Base-by-base conservation (phyloP, 495 filamentous ascomycete species). In the Xeromyces bisporus region DNA sequence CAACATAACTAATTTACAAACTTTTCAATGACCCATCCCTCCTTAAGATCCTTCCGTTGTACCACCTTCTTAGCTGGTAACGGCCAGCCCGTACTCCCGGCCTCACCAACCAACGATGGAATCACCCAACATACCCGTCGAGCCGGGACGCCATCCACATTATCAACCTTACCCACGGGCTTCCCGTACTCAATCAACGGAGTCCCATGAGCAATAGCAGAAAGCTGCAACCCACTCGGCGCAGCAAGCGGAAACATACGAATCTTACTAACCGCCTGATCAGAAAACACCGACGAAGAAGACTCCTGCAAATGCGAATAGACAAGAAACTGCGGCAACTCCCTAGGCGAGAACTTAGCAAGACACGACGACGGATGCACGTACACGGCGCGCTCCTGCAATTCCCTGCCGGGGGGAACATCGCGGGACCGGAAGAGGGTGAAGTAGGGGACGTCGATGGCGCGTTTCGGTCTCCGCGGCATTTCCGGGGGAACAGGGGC, bases 401-500 rank as follows among this genome's bases (percentile, higher is more conserved):
- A 34, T 17, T 72, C 63, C n/a, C 52, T 41, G 2, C 58, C 47
- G 3, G 53, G 57, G 3, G 53, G 57, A 7, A 62, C 62, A 18
- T 58, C 55, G 16, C 69, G 67, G 2, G 80, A 74, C 7, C 78
- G 73, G 42, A 86, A 75, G 11, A 99, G 73, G 0, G 91, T 84
- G 2, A 93, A 41, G 50, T 94, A 99, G 2, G 87, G 80, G 2
- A 93, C 77, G 46, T 94, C 82, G 30, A 81, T 84, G 1, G 85
- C 82, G 27, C 78, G 69, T 27, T 69, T 75, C 0, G 84, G 80
- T 21, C 79, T 81, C 12, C 80, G 65, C 3, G 61, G 48, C 35
- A 71, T 62, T 33, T 78, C 75, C 2, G 80, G 80, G 1, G 83
- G 79, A 11, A 63, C 63, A 3, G 83, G 80, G 0, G 79, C 62